These are phyloP conservation scores for Acer campestre DNA, from an alignment of 345 rosid species.

Conservation along the genomic window DNA sequence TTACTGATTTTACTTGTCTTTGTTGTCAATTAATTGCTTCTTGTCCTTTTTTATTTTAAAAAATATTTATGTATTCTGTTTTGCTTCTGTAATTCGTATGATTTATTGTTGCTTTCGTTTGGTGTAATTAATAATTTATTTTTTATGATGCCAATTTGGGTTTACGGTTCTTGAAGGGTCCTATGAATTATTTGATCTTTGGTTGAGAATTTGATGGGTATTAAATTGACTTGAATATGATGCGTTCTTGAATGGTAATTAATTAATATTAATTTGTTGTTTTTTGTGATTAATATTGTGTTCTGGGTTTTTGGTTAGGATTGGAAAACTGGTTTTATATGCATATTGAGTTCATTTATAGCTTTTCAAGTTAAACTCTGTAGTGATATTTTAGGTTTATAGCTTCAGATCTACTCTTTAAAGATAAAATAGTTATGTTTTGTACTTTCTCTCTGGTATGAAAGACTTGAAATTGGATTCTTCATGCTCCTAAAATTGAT, in stretches of 20 bases:
- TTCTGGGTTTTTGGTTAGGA: background rate
- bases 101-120: background rate
- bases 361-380: conserved; percentile 10
- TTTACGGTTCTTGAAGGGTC: background rate
- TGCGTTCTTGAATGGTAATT: too few species aligned
- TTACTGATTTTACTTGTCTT: background rate
- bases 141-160: background rate
- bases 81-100: background rate
- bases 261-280: background rate
- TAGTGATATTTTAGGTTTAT: background rate
- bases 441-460: background rate
- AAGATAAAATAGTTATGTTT: background rate
- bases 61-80: background rate
- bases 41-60: background rate
- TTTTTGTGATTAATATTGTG: background rate
- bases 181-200: background rate
- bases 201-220: background rate
- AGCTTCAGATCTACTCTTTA: conserved; percentile 30
- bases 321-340: background rate
- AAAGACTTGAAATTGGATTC: background rate
- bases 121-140: background rate
- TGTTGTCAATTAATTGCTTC: background rate
- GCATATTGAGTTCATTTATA: background rate
- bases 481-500: background rate
- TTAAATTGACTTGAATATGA: background rate